These are phyloP conservation scores for Aspergillus bridgeri DNA, from an alignment of 495 filamentous ascomycete genomes.

Conservation along the genomic window DNA sequence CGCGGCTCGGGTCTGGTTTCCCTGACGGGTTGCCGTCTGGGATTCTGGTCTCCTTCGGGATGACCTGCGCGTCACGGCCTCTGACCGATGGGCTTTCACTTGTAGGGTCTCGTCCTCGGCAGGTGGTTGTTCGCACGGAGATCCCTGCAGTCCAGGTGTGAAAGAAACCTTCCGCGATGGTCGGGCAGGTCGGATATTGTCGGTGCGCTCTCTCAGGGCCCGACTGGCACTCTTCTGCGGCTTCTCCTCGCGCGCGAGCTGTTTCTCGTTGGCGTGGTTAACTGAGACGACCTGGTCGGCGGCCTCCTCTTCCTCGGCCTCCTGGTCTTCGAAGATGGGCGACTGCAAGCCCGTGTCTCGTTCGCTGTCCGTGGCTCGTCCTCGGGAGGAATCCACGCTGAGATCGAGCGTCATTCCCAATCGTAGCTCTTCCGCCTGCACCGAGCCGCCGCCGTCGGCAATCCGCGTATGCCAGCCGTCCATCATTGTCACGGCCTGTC, in stretches of 20 bases:
- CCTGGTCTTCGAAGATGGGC: conserved; percentile 52
- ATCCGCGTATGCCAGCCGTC: conserved; percentile 88
- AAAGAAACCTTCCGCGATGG: conserved; percentile 47
- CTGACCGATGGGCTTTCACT: conserved; percentile 35
- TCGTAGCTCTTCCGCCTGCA: conserved; percentile 80
- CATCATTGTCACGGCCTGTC: conserved; percentile 84
- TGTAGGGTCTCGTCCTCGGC: conserved; percentile 38
- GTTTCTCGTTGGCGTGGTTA: conserved; percentile 12
- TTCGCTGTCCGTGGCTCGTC: conserved; percentile 9
- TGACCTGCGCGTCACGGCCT: conserved; percentile 34
- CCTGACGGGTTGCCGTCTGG: conserved; percentile 28
- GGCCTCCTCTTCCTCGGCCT: conserved; percentile 46
- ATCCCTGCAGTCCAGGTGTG: conserved; percentile 38
- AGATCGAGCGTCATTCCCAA: conserved; percentile 68
- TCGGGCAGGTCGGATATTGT: conserved; percentile 33
- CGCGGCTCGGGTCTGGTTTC: conserved; percentile 22
- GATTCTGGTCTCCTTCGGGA: conserved; percentile 32
- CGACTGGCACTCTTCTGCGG: conserved; percentile 25
- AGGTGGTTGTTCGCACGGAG: conserved; percentile 22
- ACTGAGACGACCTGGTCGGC: conserved; percentile 27
- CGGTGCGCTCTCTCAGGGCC: conserved; percentile 41
- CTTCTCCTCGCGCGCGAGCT: conserved; percentile 4
- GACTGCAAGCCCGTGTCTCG: conserved; percentile 32
- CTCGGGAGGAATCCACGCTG: conserved; percentile 51
- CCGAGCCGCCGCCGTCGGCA: conserved; percentile 69